Conservation (phyloP, 495 filamentous ascomycete genomes). For the Hypoxylon lenormandii region DNA sequence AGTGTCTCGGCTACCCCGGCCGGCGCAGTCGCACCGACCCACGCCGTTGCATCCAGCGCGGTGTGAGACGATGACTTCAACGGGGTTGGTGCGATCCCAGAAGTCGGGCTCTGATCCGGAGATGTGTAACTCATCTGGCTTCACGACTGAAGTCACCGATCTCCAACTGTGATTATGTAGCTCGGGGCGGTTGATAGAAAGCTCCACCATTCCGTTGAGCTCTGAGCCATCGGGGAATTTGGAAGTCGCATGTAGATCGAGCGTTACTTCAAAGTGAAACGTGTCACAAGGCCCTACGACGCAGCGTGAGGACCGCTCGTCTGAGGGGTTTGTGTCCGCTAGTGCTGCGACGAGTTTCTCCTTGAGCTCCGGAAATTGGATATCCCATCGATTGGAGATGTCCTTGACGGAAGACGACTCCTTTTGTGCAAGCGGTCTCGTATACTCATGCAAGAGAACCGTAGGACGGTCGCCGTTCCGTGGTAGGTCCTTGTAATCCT, state of each 20-base stretch:
- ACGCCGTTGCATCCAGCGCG: slow-evolving; percentile 54
- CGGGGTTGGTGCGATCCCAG: slow-evolving; percentile 51
- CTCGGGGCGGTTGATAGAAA: slow-evolving; percentile 59
- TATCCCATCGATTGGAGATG: slow-evolving; percentile 56
- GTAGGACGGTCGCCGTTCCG: slow-evolving; percentile 47
- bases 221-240: slow-evolving; percentile 62
- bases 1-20: slow-evolving; percentile 50
- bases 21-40: slow-evolving; percentile 49
- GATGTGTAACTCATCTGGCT: slow-evolving; percentile 62
- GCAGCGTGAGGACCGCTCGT: slow-evolving; percentile 49
- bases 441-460: slow-evolving; percentile 63
- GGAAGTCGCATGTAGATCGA: slow-evolving; percentile 60
- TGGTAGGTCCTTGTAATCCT: slow-evolving; percentile 51
- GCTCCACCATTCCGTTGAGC: slow-evolving; percentile 62
- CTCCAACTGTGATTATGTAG: slow-evolving; percentile 63
- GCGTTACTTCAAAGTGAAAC: slow-evolving; percentile 64
- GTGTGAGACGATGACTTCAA: slow-evolving; percentile 54
- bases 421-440: slow-evolving; percentile 55
- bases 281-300: slow-evolving; percentile 60
- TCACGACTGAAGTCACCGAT: slow-evolving; percentile 61
- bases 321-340: slow-evolving; percentile 48
- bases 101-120: slow-evolving; percentile 50
- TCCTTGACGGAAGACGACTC: slow-evolving; percentile 59
- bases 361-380: slow-evolving; percentile 58
- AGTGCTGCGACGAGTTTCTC: slow-evolving; percentile 55